Evolutionary conservation across 805 yeast genomes (phyloP).

Genomic region (Jamesozyma hellenica): DNA sequence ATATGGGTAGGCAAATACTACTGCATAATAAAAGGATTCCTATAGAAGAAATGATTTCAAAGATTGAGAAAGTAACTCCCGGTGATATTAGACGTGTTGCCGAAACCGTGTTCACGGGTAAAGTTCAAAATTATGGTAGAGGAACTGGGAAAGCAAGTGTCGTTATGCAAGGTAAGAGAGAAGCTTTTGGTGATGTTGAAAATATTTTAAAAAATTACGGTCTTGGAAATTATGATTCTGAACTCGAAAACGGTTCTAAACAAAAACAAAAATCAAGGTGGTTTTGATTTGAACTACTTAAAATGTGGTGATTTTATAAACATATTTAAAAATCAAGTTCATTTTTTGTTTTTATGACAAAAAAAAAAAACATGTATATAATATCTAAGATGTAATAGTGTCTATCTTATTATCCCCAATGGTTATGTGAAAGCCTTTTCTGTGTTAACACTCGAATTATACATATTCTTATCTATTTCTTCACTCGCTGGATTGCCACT

Average conservation of each 20-base stretch:
- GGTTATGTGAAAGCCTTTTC: slow-evolving; percentile 7
- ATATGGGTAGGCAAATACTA: slow-evolving; percentile 89
- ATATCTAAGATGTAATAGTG: no score
- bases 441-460: slow-evolving; percentile 1
- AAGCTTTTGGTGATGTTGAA: slow-evolving; percentile 74
- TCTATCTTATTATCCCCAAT: no score
- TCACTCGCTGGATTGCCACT: slow-evolving; percentile 22
- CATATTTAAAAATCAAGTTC: not conserved
- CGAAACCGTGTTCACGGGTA: slow-evolving; percentile 60
- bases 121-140: slow-evolving; percentile 36
- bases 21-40: slow-evolving; percentile 67
- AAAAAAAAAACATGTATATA: not conserved
- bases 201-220: slow-evolving; percentile 60
- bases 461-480: slow-evolving; percentile 6
- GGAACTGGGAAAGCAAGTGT: slow-evolving; percentile 68
- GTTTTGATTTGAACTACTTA: not conserved
- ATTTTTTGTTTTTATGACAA: not conserved
- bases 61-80: slow-evolving; percentile 58
- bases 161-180: slow-evolving; percentile 83
- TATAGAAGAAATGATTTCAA: slow-evolving; percentile 69
- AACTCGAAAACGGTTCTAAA: not conserved
- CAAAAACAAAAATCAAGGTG: not conserved
- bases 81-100: slow-evolving; percentile 68
- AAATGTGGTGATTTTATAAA: not conserved
- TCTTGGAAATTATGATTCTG: slow-evolving; percentile 37